phyloP scores from a whole-genome alignment of 108 stramenopile genomes.

The Skeletonema tropicum region DNA sequence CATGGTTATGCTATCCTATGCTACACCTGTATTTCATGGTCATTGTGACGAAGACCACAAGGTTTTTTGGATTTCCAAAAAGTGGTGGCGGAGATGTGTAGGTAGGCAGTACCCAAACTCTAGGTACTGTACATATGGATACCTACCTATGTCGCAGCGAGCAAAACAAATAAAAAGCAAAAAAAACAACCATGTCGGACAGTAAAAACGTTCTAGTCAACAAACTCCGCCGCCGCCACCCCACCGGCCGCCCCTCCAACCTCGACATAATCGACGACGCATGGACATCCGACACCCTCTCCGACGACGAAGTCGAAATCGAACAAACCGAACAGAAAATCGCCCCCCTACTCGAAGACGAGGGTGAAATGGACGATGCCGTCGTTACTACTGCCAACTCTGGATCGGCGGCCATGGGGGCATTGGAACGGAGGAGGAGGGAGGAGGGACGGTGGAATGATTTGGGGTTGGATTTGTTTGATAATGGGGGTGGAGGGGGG shows the following conservation, averaged over 20 bases:
- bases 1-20: background rate
- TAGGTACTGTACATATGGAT: no score
- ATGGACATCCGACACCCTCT: slow-evolving; percentile 72
- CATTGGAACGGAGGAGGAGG: slow-evolving; percentile 69
- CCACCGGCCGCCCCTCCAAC: slow-evolving; percentile 60
- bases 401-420: slow-evolving; percentile 56
- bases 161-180: no score
- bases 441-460: slow-evolving; percentile 87
- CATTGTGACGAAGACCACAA: no score
- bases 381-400: slow-evolving; percentile 81
- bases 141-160: no score
- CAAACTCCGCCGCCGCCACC: slow-evolving; percentile 59
- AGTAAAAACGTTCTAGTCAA: slow-evolving; percentile 72
- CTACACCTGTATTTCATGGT: no score
- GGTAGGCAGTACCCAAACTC: no score
- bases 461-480: slow-evolving; percentile 83
- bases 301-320: slow-evolving; percentile 82
- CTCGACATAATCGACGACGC: slow-evolving; percentile 80
- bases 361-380: slow-evolving; percentile 83
- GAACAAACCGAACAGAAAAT: slow-evolving; percentile 62
- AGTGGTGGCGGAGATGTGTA: no score
- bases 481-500: slow-evolving; percentile 26
- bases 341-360: slow-evolving; percentile 71
- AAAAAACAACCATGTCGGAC: slow-evolving; percentile 53
- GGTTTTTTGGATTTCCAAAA: no score